A percentile compares a stretch with the other conserved stretches of the same genome.
Evolutionary conservation across 2,329 filamentous ascomycete species (phyloP).

Genomic region (Dactylonectria estremocensis): DNA sequence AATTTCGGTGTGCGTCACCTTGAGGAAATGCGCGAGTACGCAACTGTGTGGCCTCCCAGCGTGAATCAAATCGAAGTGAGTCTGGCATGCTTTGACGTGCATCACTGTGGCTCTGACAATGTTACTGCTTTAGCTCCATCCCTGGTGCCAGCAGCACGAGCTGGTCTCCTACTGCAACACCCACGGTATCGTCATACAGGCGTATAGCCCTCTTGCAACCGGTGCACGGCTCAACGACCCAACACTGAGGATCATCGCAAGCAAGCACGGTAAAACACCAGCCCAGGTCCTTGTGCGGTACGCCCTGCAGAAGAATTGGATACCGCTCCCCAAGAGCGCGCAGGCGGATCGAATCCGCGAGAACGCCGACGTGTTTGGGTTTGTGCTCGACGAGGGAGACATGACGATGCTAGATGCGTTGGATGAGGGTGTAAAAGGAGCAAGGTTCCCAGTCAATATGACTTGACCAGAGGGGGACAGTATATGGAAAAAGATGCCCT

Average conservation of each 20-base stretch:
- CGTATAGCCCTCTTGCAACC: conserved; percentile 57
- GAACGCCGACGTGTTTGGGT: conserved; percentile 74
- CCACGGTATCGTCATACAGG: conserved; percentile 74
- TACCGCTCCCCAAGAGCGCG: conserved; percentile 78
- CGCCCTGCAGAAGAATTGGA: conserved; percentile 78
- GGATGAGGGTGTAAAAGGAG: conserved; percentile 49
- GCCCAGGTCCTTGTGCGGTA: conserved; percentile 80
- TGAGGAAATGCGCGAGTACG: conserved; percentile 77
- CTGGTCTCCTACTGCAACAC: conserved; percentile 76
- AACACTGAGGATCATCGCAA: conserved; percentile 68
- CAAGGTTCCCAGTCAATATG: conserved; percentile 52
- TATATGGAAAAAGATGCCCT: conserved; percentile 6
- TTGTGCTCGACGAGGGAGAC: conserved; percentile 70
- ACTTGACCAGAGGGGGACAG: conserved; percentile 19
- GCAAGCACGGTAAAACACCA: conserved; percentile 72
- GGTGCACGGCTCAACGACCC: conserved; percentile 64
- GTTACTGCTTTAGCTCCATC: conserved; percentile 71
- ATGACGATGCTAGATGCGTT: conserved; percentile 60
- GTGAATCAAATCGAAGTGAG: conserved; percentile 82
- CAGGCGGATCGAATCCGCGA: conserved; percentile 70
- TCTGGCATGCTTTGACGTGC: conserved; percentile 13
- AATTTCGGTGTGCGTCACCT: conserved; percentile 80
- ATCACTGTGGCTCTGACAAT: neutral
- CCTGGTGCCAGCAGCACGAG: conserved; percentile 73
- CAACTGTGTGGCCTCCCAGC: conserved; percentile 78